phyloP scores from a whole-genome alignment of 345 rosid species.

The Psidium guajava region DNA sequence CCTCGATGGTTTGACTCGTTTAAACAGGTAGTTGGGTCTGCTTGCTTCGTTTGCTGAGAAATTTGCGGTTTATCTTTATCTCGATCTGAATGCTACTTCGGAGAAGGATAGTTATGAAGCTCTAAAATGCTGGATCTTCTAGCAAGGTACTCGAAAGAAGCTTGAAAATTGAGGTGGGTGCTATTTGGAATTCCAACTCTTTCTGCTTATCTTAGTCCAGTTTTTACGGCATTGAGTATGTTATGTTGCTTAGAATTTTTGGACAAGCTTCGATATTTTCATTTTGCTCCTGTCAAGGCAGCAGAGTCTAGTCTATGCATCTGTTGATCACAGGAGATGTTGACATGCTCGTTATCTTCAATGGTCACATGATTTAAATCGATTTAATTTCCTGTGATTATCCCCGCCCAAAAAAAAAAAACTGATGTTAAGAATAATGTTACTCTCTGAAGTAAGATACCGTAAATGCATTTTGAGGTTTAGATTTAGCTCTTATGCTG shows the following conservation, averaged over 20 bases:
- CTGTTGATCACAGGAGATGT: not conserved
- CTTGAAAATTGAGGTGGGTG: not conserved
- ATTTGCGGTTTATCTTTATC: not conserved
- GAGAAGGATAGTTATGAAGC: not conserved
- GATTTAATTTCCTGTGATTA: not conserved
- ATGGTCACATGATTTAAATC: not conserved
- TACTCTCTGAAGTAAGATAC: not conserved
- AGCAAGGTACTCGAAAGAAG: not conserved
- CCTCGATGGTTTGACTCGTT: conserved; percentile 14
- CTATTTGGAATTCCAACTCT: not conserved
- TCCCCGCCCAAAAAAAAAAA: not conserved
- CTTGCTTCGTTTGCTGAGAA: not conserved
- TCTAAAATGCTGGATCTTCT: not conserved
- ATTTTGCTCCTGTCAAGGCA: not conserved
- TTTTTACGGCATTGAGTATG: not conserved
- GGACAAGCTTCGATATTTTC: not conserved
- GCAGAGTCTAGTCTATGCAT: not conserved
- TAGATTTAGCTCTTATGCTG: not conserved
- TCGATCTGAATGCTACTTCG: not conserved
- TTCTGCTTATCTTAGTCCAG: not conserved
- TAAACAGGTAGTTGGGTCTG: not conserved
- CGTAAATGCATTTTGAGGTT: not conserved
- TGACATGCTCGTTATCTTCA: not conserved
- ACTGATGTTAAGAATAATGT: not conserved
- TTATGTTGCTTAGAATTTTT: not conserved